Conservation (phyloP, 73 alveolate species). For the Breviolum minutum region DNA sequence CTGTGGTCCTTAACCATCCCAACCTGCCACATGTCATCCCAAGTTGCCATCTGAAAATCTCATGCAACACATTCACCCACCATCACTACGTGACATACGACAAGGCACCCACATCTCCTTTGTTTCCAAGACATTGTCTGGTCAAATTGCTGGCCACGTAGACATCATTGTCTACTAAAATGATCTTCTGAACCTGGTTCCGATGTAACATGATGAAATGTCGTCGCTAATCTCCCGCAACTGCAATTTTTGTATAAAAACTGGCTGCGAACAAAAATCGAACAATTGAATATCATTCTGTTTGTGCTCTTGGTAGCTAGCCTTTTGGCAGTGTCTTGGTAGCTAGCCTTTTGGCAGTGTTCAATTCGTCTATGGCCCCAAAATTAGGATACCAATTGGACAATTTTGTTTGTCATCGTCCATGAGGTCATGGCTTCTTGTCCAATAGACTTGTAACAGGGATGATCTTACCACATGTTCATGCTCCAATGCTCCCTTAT, state of each 20-base stretch:
- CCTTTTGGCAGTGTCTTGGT: too few relatives aligned
- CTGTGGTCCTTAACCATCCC: neutral
- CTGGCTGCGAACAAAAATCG: too few relatives aligned
- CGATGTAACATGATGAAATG: neutral
- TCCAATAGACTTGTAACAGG: too few relatives aligned
- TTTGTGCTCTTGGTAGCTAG: too few relatives aligned
- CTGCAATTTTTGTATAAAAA: neutral
- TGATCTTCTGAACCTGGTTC: conserved; percentile 6
- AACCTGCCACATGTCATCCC: neutral
- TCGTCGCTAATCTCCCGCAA: neutral
- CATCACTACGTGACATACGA: neutral
- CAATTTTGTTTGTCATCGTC: too few relatives aligned
- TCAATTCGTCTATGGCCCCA: too few relatives aligned
- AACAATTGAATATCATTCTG: too few relatives aligned
- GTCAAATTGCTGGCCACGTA: conserved; percentile 85
- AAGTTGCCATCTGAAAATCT: neutral
- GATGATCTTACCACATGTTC: too few relatives aligned
- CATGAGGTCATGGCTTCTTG: too few relatives aligned
- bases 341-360: too few relatives aligned
- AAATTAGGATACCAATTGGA: too few relatives aligned
- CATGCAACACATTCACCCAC: neutral
- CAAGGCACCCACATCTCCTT: conserved; percentile 58
- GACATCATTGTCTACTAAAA: conserved; percentile 48
- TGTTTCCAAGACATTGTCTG: conserved; percentile 70
- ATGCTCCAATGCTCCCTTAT: too few relatives aligned